phyloP scores from a whole-genome alignment of 2,329 filamentous ascomycete genomes.

The Zasmidium citrigriseum region DNA sequence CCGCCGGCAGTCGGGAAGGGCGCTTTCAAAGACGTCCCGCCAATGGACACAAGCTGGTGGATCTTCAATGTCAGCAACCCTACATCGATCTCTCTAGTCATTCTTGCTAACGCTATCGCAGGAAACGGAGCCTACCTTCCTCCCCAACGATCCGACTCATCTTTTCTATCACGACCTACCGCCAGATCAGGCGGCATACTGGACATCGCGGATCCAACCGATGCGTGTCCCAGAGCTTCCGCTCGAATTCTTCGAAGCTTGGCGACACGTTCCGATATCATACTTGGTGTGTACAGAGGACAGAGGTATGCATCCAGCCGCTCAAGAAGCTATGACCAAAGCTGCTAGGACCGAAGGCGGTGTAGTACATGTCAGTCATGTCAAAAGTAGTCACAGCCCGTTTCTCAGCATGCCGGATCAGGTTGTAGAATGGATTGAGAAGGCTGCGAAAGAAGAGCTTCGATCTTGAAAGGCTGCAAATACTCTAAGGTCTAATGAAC shows the following conservation, averaged over 20 bases:
- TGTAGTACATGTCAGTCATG: background rate
- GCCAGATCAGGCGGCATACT: background rate
- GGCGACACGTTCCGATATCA: background rate
- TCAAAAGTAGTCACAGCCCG: no score
- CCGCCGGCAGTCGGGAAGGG: background rate
- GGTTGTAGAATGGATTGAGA: no score
- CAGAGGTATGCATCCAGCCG: background rate
- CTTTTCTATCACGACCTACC: background rate
- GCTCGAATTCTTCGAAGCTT: background rate
- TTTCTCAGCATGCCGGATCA: no score
- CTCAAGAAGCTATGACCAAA: background rate
- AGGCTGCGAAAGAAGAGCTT: background rate
- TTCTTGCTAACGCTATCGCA: background rate
- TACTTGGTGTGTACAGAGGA: background rate
- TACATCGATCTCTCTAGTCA: background rate
- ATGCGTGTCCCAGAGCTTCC: background rate
- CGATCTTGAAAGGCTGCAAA: background rate
- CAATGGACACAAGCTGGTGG: background rate
- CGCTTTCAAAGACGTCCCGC: background rate
- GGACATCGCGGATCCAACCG: background rate
- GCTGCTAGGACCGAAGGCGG: background rate
- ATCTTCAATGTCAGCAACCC: background rate
- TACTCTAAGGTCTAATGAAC: background rate
- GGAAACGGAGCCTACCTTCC: background rate
- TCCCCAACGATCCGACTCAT: background rate